A percentile compares a stretch with the other conserved stretches of the same genome.
Evolutionary conservation across 164 flowering plant species (phyloP).

Genomic region (Santalum album): DNA sequence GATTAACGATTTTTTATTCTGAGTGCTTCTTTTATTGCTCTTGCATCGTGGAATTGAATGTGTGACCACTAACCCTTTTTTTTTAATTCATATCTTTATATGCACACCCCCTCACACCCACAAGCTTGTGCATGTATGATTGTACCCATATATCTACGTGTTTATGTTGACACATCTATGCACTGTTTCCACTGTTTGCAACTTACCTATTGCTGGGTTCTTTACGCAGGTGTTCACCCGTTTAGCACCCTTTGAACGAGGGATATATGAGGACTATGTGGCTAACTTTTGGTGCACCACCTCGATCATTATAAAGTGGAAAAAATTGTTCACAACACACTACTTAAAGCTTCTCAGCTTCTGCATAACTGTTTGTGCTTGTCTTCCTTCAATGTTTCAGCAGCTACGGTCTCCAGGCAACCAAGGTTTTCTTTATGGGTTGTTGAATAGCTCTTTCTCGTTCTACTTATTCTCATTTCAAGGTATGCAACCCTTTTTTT

Average conservation of each 20-base stretch:
- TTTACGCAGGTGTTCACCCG: conserved; percentile 70
- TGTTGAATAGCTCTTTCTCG: conserved; percentile 69
- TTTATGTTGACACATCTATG: too few species aligned
- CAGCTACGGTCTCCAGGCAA: conserved; percentile 68
- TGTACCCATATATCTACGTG: too few species aligned
- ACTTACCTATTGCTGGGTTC: conserved; percentile 3
- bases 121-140: neutral
- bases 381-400: conserved; percentile 74
- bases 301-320: conserved; percentile 77
- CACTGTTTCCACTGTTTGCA: too few species aligned
- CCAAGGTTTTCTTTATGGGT: conserved; percentile 63
- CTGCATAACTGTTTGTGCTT: conserved; percentile 41
- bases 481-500: conserved; percentile 32
- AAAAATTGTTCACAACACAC: conserved; percentile 53
- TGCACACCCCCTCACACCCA: too few species aligned
- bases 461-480: conserved; percentile 92
- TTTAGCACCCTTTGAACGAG: conserved; percentile 91
- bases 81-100: too few species aligned
- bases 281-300: conserved; percentile 96
- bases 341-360: conserved; percentile 56
- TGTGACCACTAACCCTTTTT: too few species aligned
- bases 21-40: too few species aligned
- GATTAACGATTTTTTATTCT: too few species aligned
- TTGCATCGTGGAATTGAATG: too few species aligned
- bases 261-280: conserved; percentile 91